These are phyloP conservation scores for Westerdykella sp. DNA, from an alignment of 2,329 filamentous ascomycete genomes.

Conservation along the genomic window DNA sequence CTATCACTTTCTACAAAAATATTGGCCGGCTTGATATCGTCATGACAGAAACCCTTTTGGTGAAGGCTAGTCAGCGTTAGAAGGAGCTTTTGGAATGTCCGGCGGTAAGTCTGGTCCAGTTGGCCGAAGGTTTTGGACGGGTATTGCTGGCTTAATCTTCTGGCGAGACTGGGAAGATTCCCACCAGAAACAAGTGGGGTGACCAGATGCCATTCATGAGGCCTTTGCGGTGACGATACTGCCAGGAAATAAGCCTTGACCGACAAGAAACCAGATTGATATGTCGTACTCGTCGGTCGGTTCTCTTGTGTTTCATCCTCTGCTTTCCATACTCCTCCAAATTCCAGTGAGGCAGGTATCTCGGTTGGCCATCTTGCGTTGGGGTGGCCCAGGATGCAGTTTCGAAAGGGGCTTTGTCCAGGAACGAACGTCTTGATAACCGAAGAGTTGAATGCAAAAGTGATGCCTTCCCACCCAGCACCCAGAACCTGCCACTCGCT, in stretches of 20 bases:
- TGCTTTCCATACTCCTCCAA: conserved; percentile 8
- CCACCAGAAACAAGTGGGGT: conserved; percentile 7
- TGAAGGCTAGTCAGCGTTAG: conserved; percentile 21
- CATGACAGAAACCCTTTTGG: conserved; percentile 29
- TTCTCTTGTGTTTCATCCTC: neutral
- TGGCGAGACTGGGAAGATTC: conserved; percentile 10
- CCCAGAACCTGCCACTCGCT: conserved; percentile 15
- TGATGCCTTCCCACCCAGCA: conserved; percentile 21
- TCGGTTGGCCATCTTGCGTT: conserved; percentile 20
- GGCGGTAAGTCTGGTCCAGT: conserved; percentile 24
- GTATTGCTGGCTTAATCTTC: neutral
- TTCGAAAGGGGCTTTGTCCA: conserved; percentile 20
- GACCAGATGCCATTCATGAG: conserved; percentile 14
- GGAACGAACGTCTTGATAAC: conserved; percentile 25
- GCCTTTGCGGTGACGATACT: neutral
- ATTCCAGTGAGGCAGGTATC: conserved; percentile 19
- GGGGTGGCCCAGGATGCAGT: conserved; percentile 13
- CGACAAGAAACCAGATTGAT: conserved; percentile 10
- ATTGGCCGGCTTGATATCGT: conserved; percentile 35
- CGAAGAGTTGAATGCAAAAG: conserved; percentile 14
- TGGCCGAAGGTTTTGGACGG: conserved; percentile 3
- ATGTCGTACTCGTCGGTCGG: neutral
- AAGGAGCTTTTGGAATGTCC: conserved; percentile 24
- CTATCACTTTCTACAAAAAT: conserved; percentile 21
- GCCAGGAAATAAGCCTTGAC: conserved; percentile 17